A percentile compares a stretch with the other conserved stretches of the same genome.
These are phyloP conservation scores for Perkinsus chesapeaki DNA, from an alignment of 169 alveolate genomes.

Conservation along the genomic window DNA sequence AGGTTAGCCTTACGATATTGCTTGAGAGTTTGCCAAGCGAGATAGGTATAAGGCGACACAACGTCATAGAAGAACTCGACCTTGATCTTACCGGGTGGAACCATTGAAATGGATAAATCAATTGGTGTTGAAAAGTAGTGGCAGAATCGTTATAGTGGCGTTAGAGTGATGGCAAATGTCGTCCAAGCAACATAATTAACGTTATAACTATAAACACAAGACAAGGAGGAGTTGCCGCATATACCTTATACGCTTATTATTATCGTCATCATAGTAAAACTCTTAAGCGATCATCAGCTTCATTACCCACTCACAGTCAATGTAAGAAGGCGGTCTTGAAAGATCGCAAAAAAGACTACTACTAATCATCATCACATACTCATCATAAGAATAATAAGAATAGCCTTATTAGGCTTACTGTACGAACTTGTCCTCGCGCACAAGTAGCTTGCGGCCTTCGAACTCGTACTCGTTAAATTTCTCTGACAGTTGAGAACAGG, in stretches of 20 bases:
- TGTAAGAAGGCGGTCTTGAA: background rate
- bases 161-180: too few species aligned
- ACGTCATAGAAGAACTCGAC: background rate
- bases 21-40: background rate
- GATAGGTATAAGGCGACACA: background rate
- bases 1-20: background rate
- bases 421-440: background rate
- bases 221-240: background rate
- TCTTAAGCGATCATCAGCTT: background rate
- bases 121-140: too few species aligned
- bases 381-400: too few species aligned
- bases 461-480: background rate
- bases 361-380: background rate
- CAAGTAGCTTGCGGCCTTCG: background rate
- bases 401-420: too few species aligned
- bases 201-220: background rate
- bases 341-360: background rate
- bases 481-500: background rate
- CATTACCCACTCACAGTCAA: background rate
- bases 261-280: background rate
- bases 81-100: background rate
- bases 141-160: too few species aligned
- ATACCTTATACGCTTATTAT: background rate
- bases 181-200: too few species aligned
- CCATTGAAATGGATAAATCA: too few species aligned